phyloP scores from a whole-genome alignment of 2,329 filamentous ascomycete species.

The Shiraia sp. region DNA sequence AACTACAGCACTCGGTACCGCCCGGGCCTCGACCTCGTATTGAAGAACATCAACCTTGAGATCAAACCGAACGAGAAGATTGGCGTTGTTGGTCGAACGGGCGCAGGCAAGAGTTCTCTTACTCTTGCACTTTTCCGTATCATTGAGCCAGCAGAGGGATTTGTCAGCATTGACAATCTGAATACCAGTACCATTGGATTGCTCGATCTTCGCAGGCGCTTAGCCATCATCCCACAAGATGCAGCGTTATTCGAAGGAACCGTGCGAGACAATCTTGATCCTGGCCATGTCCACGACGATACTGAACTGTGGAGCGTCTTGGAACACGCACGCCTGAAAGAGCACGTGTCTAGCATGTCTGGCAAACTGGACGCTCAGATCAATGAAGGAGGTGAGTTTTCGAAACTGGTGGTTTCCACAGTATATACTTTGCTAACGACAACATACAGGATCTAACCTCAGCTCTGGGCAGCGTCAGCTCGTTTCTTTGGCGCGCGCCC shows the following conservation, averaged over 20 bases:
- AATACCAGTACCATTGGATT: slow-evolving; percentile 91
- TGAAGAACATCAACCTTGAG: slow-evolving; percentile 88
- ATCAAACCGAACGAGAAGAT: slow-evolving; percentile 98
- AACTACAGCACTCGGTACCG: slow-evolving; percentile 95
- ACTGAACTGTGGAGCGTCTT: slow-evolving; percentile 96
- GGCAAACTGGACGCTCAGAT: slow-evolving; percentile 89
- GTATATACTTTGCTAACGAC: not conserved
- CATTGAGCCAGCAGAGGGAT: slow-evolving; percentile 82
- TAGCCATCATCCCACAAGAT: slow-evolving; percentile 98
- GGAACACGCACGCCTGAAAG: slow-evolving; percentile 90
- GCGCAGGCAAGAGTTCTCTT: slow-evolving; percentile 92
- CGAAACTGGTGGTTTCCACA: too few relatives aligned
- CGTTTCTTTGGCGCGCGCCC: slow-evolving; percentile 87
- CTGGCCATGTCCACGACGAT: slow-evolving; percentile 92
- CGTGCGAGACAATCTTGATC: slow-evolving; percentile 92
- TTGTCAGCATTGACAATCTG: slow-evolving; percentile 85
- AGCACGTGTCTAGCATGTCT: slow-evolving; percentile 83
- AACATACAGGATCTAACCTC: slow-evolving; percentile 77
- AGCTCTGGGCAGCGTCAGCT: slow-evolving; percentile 95
- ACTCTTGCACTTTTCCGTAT: slow-evolving; percentile 93
- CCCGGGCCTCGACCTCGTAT: slow-evolving; percentile 82
- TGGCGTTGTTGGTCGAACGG: slow-evolving; percentile 93
- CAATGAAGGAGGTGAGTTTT: slow-evolving; percentile 83
- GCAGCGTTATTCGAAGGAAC: slow-evolving; percentile 93
- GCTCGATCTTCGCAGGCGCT: slow-evolving; percentile 80